Evolutionary conservation across 768 basidiomycete genomes (phyloP), one percentile per base, ranked within the genome.

Genomic region (Calocera cornea): DNA sequence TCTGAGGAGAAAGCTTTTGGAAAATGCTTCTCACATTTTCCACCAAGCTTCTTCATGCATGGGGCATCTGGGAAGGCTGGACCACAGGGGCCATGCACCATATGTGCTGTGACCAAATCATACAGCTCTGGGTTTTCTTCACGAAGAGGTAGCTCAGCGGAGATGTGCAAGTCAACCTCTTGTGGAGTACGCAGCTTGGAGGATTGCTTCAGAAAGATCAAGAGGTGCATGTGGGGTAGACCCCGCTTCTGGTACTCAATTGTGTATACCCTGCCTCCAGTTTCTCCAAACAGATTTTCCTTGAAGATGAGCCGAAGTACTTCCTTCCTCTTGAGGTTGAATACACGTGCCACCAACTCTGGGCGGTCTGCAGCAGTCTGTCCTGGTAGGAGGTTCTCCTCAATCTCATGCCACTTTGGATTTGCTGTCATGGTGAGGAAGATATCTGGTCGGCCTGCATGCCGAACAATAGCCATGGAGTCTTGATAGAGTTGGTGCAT

Each of bases 211-310:
- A 85, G 71, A 67, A 81, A 80, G 49, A 85, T 73, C 0, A 85
- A 70, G 12, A 80, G 69, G 71, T 86, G 85, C 70, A 81, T 79
- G 69, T 85, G 83, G 29, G 84, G 83, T 0, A 86, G 78, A 0
- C 83, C 82, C 0, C 80, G 72, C 68, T 85, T 86, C 71, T 86
- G 84, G 70, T 84, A 86, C 68, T 87, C 82, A 64, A 84, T 83
- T 11, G 78, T 80, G 67, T 83, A 82, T 0, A 85, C 79, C 66
- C 77, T 73, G 1, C 80, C 84, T 36, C 77, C 78, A 5, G 74
- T 67, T 0, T 67, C 7, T 0, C 83, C 84, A 75, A 83, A 78
- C 41, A 81, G 73, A 10, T 78, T 77, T 41, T 77, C 29, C 14
- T 74, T 73, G 8, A 38, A 27, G 47, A 85, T 77, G 76, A 74